Evolutionary conservation across 176 grass and related monocot genomes (phyloP), one percentile per base, ranked within the genome.

Genomic region (Hordeum marinum): DNA sequence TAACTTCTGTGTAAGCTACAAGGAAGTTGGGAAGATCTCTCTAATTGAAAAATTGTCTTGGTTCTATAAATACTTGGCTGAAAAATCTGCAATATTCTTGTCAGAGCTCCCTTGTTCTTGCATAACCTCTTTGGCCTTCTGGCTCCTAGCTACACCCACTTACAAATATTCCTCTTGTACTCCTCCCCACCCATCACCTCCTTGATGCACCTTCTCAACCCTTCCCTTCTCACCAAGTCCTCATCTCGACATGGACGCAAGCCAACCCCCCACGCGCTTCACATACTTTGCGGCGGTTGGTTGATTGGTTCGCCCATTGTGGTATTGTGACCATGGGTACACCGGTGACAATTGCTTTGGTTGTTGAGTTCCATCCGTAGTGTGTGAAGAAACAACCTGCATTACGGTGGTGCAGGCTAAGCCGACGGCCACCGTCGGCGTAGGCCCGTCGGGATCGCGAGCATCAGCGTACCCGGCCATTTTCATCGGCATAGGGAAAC

Each of bases 291-390:
- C 34, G 34, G 34, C 34, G 1, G 34, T 35, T 35, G 34, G 34
- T 35, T 35, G 4, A 35, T 35, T 35, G 34, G 34, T 35, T 35
- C 34, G 34, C 34, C 34, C 34, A 35, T 35, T 35, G 34, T 35
- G 34, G 34, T 35, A 35, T 35, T 35, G 34, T 3, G 34, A 35
- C 34, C 34, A 35, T 35, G 34, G 34, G 34, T 35, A 35, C 34
- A 35, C 34, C 34, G 34, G 34, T 35, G 18, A 65, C 81, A 5
- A 88, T 67, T 3, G 36, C 80, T 41, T 88, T 80, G 8, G 20
- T 15, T 24, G 78, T 85, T 21, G 83, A 90, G 63, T 90, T 90
- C 88, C 88, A 90, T 6, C 88, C 83, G 29, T 83, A 90, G 52
- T 90, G 83, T 4, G 83, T 85, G 10, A 90, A 15, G 29, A 90